phyloP scores from a whole-genome alignment of 805 yeast genomes.

The Kodamaea restingae region DNA sequence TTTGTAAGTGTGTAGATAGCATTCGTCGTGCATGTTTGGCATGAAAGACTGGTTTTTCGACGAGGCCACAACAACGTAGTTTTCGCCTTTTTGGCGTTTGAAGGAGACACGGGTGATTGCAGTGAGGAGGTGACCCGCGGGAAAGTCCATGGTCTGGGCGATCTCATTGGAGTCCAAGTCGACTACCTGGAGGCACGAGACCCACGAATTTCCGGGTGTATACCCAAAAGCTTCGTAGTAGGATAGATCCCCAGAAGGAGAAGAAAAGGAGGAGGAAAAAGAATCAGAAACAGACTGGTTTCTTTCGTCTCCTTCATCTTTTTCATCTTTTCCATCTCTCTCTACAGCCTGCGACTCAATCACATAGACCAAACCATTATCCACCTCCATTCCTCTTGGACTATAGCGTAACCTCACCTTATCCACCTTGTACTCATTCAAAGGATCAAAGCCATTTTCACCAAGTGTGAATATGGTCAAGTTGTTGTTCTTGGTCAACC shows the following conservation, averaged over 20 bases:
- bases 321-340: conserved; percentile 11
- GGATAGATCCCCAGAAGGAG: background rate
- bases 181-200: conserved; percentile 52
- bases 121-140: conserved; percentile 40
- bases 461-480: conserved; percentile 57
- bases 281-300: conserved; percentile 3
- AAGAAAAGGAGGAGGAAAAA: conserved; percentile 22
- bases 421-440: conserved; percentile 24
- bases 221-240: conserved; percentile 47
- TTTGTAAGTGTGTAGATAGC: conserved; percentile 35
- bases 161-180: conserved; percentile 32
- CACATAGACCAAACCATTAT: conserved; percentile 31
- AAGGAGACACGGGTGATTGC: conserved; percentile 34
- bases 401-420: conserved; percentile 45
- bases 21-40: conserved; percentile 24
- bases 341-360: conserved; percentile 32
- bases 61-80: conserved; percentile 49
- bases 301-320: conserved; percentile 8
- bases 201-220: conserved; percentile 35
- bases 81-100: conserved; percentile 15
- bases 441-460: conserved; percentile 29
- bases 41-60: conserved; percentile 23
- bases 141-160: conserved; percentile 43
- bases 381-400: conserved; percentile 42
- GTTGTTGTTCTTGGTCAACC: conserved; percentile 44